A percentile compares a stretch with the other conserved stretches of the same genome.
Evolutionary conservation across 2,329 filamentous ascomycete species (phyloP).

Genomic region (Fusarium tanahbumbuense): DNA sequence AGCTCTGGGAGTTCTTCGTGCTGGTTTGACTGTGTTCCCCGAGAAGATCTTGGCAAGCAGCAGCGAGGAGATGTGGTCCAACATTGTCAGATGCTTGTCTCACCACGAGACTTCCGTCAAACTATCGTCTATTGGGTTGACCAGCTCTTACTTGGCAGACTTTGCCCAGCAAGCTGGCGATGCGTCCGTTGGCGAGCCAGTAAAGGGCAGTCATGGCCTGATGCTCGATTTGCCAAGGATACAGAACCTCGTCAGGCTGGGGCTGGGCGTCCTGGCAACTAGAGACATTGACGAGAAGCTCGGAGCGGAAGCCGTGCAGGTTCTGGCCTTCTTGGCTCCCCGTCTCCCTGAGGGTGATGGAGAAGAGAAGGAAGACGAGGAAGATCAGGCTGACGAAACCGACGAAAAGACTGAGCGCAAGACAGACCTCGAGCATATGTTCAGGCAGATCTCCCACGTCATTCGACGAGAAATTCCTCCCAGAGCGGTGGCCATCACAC

Average conservation of each 20-base stretch:
- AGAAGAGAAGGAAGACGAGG: conserved; percentile 54
- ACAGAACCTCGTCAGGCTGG: conserved; percentile 65
- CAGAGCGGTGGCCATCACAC: conserved; percentile 71
- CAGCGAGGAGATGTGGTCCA: conserved; percentile 75
- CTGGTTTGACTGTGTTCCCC: conserved; percentile 75
- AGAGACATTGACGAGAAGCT: conserved; percentile 76
- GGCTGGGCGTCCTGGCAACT: conserved; percentile 67
- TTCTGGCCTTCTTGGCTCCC: conserved; percentile 83
- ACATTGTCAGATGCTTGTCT: conserved; percentile 74
- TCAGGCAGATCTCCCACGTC: conserved; percentile 81
- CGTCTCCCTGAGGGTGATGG: conserved; percentile 59
- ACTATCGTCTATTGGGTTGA: conserved; percentile 77
- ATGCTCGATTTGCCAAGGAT: conserved; percentile 73
- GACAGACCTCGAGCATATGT: conserved; percentile 74
- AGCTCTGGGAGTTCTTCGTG: conserved; percentile 74
- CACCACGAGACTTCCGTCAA: conserved; percentile 81
- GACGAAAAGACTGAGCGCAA: conserved; percentile 56
- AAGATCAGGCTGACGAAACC: conserved; percentile 59
- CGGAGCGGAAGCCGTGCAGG: conserved; percentile 82
- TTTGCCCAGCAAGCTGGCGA: conserved; percentile 71
- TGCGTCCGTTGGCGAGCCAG: conserved; percentile 63
- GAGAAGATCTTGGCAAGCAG: conserved; percentile 69
- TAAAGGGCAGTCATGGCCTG: conserved; percentile 78
- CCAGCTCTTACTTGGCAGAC: conserved; percentile 83
- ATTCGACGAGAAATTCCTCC: conserved; percentile 79